Base-by-base conservation (phyloP, 1,139 yeast species). In the Pichiaceae sp. region DNA sequence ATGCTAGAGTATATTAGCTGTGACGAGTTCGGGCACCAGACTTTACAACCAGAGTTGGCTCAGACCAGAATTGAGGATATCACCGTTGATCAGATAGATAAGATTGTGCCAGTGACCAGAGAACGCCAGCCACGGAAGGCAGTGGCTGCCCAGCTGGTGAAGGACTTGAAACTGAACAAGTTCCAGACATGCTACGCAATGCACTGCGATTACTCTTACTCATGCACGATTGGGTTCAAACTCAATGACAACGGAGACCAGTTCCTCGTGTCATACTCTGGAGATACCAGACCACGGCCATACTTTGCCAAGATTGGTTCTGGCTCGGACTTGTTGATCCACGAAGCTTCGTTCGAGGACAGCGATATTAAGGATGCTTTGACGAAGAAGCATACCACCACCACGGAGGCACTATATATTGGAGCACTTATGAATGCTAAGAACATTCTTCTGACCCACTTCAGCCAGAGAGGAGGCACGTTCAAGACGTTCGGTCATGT, bases 291-390 rank as follows among this genome's bases (percentile, higher is more conserved):
- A 50, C 98, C 98, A 1, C 80, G 78, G 45, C 54, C 65, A 4
- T 61, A 56, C 34, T 83, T 81, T 44, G 54, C 64, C 3, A 68
- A 64, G 4, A 72, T 83, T 36, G 97, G 96, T 0, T 44, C 56
- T 23, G 59, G 65, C n/a, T 75, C 87, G 32, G 94, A 87, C 52
- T 59, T 93, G 37, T 65, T 91, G 42, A 78, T 91, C 34, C 99
- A 91, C 55, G 99, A 91, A 56, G 89, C 96, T 0, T 85, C 98
- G 0, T 71, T 89, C 43, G 96, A 85, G 41, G 84, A 85, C 52
- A 85, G 73, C 29, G 66, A 86, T 38, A 64, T 70, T n/a, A 79
- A 74, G 41, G 96, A 89, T 54, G 98, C 98, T 0, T 62, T 73
- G 21, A 70, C 75, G 29, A 91, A 91, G 56, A 74, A 77, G 42